phyloP scores from a whole-genome alignment of 106 monocot species.

The Hemerocallis citrina region DNA sequence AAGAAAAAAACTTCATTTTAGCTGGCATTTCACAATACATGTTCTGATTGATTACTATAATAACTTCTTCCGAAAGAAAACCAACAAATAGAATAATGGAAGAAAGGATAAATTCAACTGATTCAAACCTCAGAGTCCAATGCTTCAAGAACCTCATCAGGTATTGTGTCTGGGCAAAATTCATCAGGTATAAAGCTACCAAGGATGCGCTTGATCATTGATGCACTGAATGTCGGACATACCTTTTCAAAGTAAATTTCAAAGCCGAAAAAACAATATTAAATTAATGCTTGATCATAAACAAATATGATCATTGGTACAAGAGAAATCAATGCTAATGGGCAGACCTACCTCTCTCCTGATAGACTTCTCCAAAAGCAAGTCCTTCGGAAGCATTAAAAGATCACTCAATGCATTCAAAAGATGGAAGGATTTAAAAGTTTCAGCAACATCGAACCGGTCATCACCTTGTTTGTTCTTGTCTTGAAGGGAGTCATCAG shows the following conservation, averaged over 20 bases:
- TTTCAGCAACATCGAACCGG: conserved; percentile 11
- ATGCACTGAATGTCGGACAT: conserved; percentile 65
- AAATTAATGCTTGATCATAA: neutral
- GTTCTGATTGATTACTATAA: no score
- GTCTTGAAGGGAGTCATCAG: conserved; percentile 26
- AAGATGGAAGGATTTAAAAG: conserved; percentile 57
- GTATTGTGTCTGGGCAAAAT: conserved; percentile 77
- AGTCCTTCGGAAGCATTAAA: conserved; percentile 92
- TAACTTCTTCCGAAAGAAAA: no score
- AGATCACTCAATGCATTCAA: conserved; percentile 91
- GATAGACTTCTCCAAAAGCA: conserved; percentile 62
- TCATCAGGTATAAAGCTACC: conserved; percentile 65
- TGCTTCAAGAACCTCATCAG: conserved; percentile 43
- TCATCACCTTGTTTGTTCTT: conserved; percentile 35
- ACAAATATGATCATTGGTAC: neutral
- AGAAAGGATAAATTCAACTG: neutral
- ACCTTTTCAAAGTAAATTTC: conserved; percentile 34
- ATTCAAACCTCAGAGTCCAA: conserved; percentile 70
- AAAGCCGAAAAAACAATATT: neutral
- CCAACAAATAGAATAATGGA: neutral
- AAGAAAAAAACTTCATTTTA: no score
- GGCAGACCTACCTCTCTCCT: conserved; percentile 59
- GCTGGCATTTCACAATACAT: no score
- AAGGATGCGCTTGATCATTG: conserved; percentile 69
- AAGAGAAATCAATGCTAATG: neutral